phyloP scores from a whole-genome alignment of 805 yeast genomes.

The Ogataea glucozyma region DNA sequence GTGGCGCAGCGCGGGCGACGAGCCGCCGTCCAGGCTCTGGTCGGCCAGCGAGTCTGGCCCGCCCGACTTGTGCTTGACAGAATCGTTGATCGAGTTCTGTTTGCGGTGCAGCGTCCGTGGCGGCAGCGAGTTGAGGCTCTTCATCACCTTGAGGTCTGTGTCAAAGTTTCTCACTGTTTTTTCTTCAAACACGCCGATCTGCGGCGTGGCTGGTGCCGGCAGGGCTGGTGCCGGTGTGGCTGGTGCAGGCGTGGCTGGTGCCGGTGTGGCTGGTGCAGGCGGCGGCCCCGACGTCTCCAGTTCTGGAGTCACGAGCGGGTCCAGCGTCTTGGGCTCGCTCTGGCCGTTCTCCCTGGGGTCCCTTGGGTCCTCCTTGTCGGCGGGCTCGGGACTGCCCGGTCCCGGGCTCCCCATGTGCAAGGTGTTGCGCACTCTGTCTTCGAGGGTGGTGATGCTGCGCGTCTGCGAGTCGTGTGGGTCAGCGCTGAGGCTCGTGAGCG shows the following conservation, averaged over 20 bases:
- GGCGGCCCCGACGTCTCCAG: background rate
- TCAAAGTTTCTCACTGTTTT: slow-evolving; percentile 11
- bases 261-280: background rate
- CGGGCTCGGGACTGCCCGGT: too few relatives aligned
- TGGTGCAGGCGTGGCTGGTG: background rate
- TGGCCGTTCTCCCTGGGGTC: background rate
- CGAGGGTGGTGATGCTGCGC: slow-evolving; percentile 8
- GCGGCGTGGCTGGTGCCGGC: slow-evolving; percentile 9
- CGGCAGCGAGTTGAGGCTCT: slow-evolving; percentile 13
- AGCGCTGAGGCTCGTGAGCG: background rate
- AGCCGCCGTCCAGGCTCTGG: slow-evolving; percentile 6
- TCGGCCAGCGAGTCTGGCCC: background rate
- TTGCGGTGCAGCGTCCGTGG: slow-evolving; percentile 17
- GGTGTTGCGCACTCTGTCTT: slow-evolving; percentile 9
- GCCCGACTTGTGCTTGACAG: slow-evolving; percentile 1
- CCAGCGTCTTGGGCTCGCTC: slow-evolving; percentile 11
- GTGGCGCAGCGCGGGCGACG: background rate
- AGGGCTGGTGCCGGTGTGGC: background rate
- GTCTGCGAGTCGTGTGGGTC: background rate
- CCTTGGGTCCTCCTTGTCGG: background rate
- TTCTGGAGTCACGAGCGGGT: slow-evolving; percentile 10
- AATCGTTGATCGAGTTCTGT: slow-evolving; percentile 13
- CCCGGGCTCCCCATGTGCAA: slow-evolving; percentile 1
- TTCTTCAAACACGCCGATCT: slow-evolving; percentile 24
- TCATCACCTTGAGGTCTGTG: slow-evolving; percentile 20